A percentile compares a stretch with the other conserved stretches of the same genome.
phyloP scores from a whole-genome alignment of 139 green algal species.

The Micractinium conductrix region DNA sequence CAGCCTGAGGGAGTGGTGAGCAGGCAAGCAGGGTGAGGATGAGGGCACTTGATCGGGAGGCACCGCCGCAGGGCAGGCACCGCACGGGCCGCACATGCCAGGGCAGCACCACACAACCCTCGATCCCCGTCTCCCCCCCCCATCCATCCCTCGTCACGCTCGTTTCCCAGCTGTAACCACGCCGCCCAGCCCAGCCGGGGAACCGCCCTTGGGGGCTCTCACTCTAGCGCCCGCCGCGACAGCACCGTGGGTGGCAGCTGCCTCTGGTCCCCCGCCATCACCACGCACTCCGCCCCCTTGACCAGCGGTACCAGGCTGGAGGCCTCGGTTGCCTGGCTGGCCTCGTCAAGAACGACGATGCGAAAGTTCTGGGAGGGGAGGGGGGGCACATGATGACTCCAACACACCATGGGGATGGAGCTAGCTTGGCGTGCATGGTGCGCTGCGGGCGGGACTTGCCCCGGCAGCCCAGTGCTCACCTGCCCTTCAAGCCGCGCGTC shows the following conservation, averaged over 20 bases:
- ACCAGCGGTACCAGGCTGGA: conserved; percentile 84
- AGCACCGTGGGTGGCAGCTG: conserved; percentile 32
- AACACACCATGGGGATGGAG: too few species aligned
- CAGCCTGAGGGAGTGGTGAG: background rate
- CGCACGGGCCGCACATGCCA: too few species aligned
- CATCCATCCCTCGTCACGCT: background rate
- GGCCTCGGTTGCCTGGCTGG: conserved; percentile 92
- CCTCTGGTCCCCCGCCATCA: conserved; percentile 90
- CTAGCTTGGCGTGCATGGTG: too few species aligned
- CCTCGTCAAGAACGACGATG: conserved; percentile 94
- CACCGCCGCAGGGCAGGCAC: background rate
- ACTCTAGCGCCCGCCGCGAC: conserved; percentile 12
- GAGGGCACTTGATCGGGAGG: background rate
- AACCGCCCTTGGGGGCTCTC: too few species aligned
- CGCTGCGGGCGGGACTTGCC: too few species aligned
- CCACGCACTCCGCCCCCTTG: conserved; percentile 73
- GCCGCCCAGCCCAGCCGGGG: background rate
- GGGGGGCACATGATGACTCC: too few species aligned
- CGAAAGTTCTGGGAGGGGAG: too few species aligned
- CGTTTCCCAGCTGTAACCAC: background rate
- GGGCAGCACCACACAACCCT: too few species aligned
- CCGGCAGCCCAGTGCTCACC: too few species aligned
- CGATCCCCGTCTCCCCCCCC: background rate
- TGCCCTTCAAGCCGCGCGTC: conserved; percentile 46
- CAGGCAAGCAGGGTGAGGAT: background rate